Base-by-base conservation (phyloP, 305 asterid species). In the Fraxinus xanthoxyloides region DNA sequence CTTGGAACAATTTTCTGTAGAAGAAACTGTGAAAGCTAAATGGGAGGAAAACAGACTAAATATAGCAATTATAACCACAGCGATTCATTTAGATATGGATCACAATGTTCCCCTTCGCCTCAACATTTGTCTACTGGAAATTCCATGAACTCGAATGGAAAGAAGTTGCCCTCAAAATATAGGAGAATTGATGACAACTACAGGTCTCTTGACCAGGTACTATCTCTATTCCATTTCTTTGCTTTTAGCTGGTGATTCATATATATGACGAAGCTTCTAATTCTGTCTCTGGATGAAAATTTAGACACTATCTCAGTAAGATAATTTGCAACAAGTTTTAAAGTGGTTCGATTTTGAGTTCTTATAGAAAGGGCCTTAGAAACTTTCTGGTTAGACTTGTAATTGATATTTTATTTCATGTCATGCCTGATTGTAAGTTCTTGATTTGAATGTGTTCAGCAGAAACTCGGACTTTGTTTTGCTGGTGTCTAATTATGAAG, bases 41-140 rank as follows among this genome's bases (percentile, higher is more conserved):
- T 89, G 92, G 92, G 90, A 74, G 86, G 63, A 69, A 89, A 82
- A 75, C 84, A 28, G 82, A 36, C 78, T 46, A 82, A 28, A 35
- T 46, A 51, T 51, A 82, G 82, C 28, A 23, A 38, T 10, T 5
- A 17, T 7, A 10, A 23, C 32, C 72, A 59, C 2, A 12, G 34
- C 8, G 24, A 75, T 78, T 72, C 87, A 1, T 46, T 26, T 2
- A 40, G 61, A 23, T 24, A 17, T 78, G 81, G 74, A 51, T 80
- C 88, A 5, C 82, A 48, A 6, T 78, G 79, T 19, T 79, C 65
- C 19, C 78, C 82, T 77, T 79, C 88, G 31, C 82, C 85, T 3
- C 85, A 24, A 43, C 59, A 24, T 63, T 43, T 76, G 6, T 31
- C 54, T 35, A 78, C 75, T 61, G 86, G 46, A 69, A 43, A 28